These are phyloP conservation scores for Fomitopsis serialis DNA, from an alignment of 768 basidiomycete species.

Conservation along the genomic window DNA sequence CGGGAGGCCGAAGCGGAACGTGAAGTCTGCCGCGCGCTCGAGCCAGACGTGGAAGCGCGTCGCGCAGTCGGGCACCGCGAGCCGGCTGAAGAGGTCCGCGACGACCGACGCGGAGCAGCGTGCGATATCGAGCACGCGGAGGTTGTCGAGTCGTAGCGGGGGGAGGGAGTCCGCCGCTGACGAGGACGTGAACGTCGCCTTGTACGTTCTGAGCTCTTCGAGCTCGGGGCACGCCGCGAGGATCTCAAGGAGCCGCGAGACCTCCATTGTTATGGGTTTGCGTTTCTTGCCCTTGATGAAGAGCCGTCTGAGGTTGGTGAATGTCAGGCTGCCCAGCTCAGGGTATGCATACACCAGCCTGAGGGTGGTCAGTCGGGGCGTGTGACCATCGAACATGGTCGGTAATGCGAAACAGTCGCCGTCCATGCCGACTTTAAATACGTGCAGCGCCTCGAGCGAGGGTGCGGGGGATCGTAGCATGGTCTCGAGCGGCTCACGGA, in stretches of 20 bases:
- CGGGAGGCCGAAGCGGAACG: conserved; percentile 22
- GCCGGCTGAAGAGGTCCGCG: conserved; percentile 14
- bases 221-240: conserved; percentile 19
- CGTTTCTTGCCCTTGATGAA: conserved; percentile 21
- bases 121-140: conserved; percentile 18
- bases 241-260: conserved; percentile 19
- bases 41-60: conserved; percentile 18
- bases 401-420: conserved; percentile 17
- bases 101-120: conserved; percentile 16
- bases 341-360: conserved; percentile 18
- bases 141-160: conserved; percentile 15
- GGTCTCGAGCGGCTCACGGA: conserved; percentile 7
- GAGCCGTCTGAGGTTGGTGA: conserved; percentile 14
- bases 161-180: conserved; percentile 6
- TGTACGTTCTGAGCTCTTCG: conserved; percentile 14
- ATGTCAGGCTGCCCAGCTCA: conserved; percentile 9
- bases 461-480: conserved; percentile 17
- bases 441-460: conserved; percentile 18
- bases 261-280: conserved; percentile 13
- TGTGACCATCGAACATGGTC: conserved; percentile 16
- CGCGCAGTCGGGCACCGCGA: conserved; percentile 20
- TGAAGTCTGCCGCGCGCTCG: conserved; percentile 16
- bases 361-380: conserved; percentile 16
- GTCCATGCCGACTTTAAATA: conserved; percentile 13
- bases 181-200: conserved; percentile 15